These are phyloP conservation scores for Chytriomyces confervae DNA, from an alignment of 192 early-diverging fungal genomes.

Conservation along the genomic window DNA sequence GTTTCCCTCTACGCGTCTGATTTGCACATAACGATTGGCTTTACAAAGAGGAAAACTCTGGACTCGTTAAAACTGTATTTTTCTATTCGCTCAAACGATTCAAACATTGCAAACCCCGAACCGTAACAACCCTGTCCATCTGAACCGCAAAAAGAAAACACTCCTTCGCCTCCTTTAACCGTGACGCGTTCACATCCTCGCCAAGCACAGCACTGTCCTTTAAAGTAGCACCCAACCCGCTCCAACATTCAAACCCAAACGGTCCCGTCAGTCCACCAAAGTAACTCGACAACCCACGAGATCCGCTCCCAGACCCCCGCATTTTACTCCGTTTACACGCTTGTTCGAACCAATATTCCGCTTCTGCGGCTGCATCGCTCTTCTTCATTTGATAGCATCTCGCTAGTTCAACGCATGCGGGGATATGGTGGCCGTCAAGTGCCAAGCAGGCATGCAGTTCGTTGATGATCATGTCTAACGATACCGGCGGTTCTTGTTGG, in stretches of 20 bases:
- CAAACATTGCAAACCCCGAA: conserved; percentile 53
- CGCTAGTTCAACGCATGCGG: conserved; percentile 51
- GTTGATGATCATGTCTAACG: conserved; percentile 44
- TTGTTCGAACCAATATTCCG: conserved; percentile 50
- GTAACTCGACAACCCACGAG: conserved; percentile 29
- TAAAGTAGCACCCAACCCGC: conserved; percentile 39
- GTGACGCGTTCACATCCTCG: conserved; percentile 3
- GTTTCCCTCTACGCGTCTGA: too few relatives aligned
- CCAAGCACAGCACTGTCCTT: conserved; percentile 11
- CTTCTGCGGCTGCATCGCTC: conserved; percentile 30
- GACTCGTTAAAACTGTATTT: too few relatives aligned
- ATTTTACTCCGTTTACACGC: conserved; percentile 48
- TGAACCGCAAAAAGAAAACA: conserved; percentile 45
- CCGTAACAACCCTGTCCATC: conserved; percentile 31
- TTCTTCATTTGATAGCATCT: conserved; percentile 38
- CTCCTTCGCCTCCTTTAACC: conserved; percentile 40
- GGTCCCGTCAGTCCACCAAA: conserved; percentile 54
- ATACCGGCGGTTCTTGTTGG: conserved; percentile 36
- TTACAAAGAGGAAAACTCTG: too few relatives aligned
- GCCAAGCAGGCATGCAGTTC: conserved; percentile 34
- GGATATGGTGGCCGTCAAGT: conserved; percentile 55
- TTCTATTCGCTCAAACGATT: conserved; percentile 19
- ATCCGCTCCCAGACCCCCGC: conserved; percentile 39
- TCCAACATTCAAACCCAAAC: conserved; percentile 56
- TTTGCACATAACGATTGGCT: too few relatives aligned